phyloP scores from a whole-genome alignment of 1,284 basidiomycete genomes.

The Sporisorium sorghi region DNA sequence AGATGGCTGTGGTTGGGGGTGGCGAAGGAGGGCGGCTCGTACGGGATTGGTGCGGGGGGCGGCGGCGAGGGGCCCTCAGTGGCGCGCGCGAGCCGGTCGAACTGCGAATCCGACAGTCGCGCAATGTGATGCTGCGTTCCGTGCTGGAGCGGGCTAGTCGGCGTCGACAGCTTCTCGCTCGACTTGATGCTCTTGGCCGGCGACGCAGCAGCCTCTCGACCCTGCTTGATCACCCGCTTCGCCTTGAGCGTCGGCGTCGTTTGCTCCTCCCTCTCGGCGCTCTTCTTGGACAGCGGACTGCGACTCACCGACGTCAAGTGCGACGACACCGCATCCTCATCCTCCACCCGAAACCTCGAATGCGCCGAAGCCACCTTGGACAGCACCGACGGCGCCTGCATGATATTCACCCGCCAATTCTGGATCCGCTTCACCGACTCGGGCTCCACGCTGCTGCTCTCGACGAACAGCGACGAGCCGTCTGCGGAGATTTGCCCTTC shows the following conservation, averaged over 20 bases:
- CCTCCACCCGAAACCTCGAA: background rate
- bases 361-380: constrained; percentile 21
- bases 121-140: constrained; percentile 28
- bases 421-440: constrained; percentile 27
- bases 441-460: constrained; percentile 8
- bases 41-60: constrained; percentile 11
- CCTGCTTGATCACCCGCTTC: constrained; percentile 2
- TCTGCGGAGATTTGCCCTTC: background rate
- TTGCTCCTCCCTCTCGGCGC: background rate
- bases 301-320: constrained; percentile 40
- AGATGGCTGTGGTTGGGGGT: background rate
- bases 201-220: no score
- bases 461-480: constrained; percentile 5
- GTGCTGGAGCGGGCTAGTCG: background rate
- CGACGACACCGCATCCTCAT: constrained; percentile 9
- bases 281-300: constrained; percentile 29
- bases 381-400: constrained; percentile 6
- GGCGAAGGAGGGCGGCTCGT: background rate
- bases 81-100: constrained; percentile 27
- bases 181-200: background rate
- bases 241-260: constrained; percentile 18
- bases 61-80: constrained; percentile 13
- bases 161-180: background rate
- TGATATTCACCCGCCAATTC: constrained; percentile 32
- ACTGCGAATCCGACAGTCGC: constrained; percentile 29